Evolutionary conservation across 2,329 filamentous ascomycete genomes (phyloP).

Genomic region (Balansia obtecta): DNA sequence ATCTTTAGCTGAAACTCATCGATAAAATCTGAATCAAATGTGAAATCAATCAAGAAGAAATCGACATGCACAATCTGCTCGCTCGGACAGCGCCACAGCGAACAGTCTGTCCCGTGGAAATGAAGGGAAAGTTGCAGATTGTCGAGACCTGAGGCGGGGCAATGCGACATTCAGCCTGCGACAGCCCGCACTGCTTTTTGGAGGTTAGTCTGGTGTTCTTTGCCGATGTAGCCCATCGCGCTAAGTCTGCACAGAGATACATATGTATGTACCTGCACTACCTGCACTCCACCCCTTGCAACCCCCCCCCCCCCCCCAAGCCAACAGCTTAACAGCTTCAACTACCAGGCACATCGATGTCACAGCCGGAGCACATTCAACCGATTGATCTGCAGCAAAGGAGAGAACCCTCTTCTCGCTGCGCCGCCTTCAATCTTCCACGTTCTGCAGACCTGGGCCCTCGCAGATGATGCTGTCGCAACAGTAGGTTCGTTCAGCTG

Average conservation of each 20-base stretch:
- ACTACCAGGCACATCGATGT: not conserved
- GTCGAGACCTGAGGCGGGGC: conserved; percentile 7
- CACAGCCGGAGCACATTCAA: not conserved
- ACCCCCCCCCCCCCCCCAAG: too few relatives aligned
- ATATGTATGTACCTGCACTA: conserved; percentile 1
- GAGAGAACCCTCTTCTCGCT: too few relatives aligned
- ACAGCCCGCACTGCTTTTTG: not conserved
- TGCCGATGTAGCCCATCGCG: not conserved
- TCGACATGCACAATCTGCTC: not conserved
- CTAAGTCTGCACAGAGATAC: not conserved
- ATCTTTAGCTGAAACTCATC: not conserved
- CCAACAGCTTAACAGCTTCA: not conserved
- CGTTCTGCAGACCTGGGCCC: too few relatives aligned
- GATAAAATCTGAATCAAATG: not conserved
- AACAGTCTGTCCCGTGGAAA: not conserved
- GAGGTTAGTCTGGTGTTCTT: not conserved
- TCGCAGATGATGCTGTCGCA: not conserved
- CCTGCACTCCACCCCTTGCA: conserved; percentile 1
- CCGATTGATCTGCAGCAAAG: not conserved
- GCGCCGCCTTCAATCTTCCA: too few relatives aligned
- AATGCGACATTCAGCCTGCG: conserved; percentile 7
- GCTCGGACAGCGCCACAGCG: not conserved
- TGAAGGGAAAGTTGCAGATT: not conserved
- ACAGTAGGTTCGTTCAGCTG: not conserved
- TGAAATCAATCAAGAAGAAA: too few relatives aligned